Evolutionary conservation across 2,329 filamentous ascomycete genomes (phyloP), one percentile per base, ranked within the genome.

Genomic region (Chrysoporthe puriensis): DNA sequence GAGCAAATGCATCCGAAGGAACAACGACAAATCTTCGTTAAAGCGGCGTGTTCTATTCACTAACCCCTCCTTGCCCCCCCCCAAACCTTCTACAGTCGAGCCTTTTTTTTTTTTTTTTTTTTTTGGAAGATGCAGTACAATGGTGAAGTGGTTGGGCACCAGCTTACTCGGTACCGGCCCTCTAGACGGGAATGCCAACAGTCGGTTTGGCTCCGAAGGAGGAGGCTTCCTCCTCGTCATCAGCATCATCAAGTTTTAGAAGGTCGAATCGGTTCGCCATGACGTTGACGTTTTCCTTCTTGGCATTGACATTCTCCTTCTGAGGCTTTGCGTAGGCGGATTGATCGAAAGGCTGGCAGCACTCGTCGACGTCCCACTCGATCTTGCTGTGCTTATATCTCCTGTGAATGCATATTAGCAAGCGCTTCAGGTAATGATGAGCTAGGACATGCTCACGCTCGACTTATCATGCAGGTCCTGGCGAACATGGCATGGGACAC

Each of bases 401-500:
- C 16, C 86, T 87, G 66, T 21, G 32, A 13, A 52, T 13, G 11
- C 13, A 11, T 3, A 34, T 69, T 18, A 69, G 64, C 46, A 16
- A 54, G 26, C 9, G 7, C 26, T 2, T 6, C 34, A 16, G 4
- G 21, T 5, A 79, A 77, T 11, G 6, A 64, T 44, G 32, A 44
- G 34, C 26, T n/a, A 26, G 9, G 43, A 43, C 18, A 40, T 9
- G 78, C 84, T 75, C 76, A 86, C 85, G 72, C 71, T 64, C 83
- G 80, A 70, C 84, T 88, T 86, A 91, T 89, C 90, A 96, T 91
- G 79, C 92, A 96, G 11, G 87, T 91, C 21, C 88, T 86, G 9
- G 92, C 92, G 77, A 90, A 92, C 63, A 93, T 84, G 13, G 92
- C 91, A 70, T 91, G 90, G 73, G 90, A 85, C 11, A 96, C 85